These are phyloP conservation scores for Verbascum thapsus DNA, from an alignment of 257 asterid genomes.

Conservation along the genomic window DNA sequence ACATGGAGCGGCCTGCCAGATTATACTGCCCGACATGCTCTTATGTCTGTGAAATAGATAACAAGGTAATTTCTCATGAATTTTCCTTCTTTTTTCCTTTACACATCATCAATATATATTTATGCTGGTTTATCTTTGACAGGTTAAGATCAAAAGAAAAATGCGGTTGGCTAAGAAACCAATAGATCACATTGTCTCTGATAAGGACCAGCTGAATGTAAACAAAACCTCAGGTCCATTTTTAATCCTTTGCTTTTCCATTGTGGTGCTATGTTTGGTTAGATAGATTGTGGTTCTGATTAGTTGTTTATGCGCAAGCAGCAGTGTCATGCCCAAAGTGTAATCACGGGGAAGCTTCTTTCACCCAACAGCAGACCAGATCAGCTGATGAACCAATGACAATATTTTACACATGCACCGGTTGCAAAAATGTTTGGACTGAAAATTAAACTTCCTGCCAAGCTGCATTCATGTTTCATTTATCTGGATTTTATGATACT, in stretches of 20 bases:
- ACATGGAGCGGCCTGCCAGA: slow-evolving; percentile 52
- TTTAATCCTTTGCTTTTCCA: slow-evolving; percentile 2
- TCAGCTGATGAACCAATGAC: slow-evolving; percentile 82
- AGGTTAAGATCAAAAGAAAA: slow-evolving; percentile 67
- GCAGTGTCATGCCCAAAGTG: slow-evolving; percentile 55
- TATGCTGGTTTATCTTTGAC: background rate
- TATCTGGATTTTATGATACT: too few relatives aligned
- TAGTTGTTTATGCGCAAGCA: slow-evolving; percentile 36
- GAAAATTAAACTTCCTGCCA: slow-evolving; percentile 49
- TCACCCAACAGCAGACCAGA: slow-evolving; percentile 57
- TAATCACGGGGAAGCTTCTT: slow-evolving; percentile 43
- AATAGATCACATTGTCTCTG: slow-evolving; percentile 68
- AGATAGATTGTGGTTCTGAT: background rate
- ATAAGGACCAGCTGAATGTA: slow-evolving; percentile 45
- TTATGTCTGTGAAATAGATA: slow-evolving; percentile 52
- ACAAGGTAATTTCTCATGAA: slow-evolving; percentile 37
- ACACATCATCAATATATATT: background rate
- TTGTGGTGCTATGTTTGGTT: background rate
- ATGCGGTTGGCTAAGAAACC: slow-evolving; percentile 58
- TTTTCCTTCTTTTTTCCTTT: slow-evolving; percentile 1
- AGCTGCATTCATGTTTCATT: background rate
- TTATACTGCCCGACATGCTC: slow-evolving; percentile 74
- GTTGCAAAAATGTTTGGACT: slow-evolving; percentile 54
- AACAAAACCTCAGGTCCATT: slow-evolving; percentile 58
- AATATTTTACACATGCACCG: slow-evolving; percentile 51